These are phyloP conservation scores for Populus pruinosa DNA, from an alignment of 345 rosid genomes.

Conservation along the genomic window DNA sequence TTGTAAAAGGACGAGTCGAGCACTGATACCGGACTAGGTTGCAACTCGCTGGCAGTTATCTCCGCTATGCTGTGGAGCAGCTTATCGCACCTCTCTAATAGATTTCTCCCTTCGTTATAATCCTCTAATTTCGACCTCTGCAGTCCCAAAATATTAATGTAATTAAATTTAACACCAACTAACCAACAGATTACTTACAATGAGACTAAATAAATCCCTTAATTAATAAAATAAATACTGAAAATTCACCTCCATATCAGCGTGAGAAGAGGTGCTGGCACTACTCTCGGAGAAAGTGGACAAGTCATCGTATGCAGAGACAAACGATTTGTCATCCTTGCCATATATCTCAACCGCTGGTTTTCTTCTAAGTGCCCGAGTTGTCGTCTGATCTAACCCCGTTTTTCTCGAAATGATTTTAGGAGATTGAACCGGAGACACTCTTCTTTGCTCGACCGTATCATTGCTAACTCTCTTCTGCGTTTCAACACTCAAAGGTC, in stretches of 20 bases:
- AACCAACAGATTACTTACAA: neutral
- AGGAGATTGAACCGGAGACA: slow-evolving; percentile 49
- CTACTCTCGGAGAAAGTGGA: slow-evolving; percentile 57
- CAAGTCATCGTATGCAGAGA: slow-evolving; percentile 45
- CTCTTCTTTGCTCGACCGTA: slow-evolving; percentile 43
- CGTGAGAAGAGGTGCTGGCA: slow-evolving; percentile 45
- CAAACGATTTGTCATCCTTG: slow-evolving; percentile 27
- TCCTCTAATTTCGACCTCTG: slow-evolving; percentile 61
- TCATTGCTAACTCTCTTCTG: slow-evolving; percentile 37
- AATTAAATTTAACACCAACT: neutral
- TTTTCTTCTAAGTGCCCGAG: slow-evolving; percentile 38
- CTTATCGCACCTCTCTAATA: slow-evolving; percentile 85
- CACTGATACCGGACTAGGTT: slow-evolving; percentile 95
- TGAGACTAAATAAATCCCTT: neutral
- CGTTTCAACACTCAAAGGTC: slow-evolving; percentile 36
- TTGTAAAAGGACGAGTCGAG: slow-evolving; percentile 79
- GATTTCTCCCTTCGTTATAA: slow-evolving; percentile 54
- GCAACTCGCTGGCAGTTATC: slow-evolving; percentile 66
- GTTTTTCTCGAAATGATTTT: slow-evolving; percentile 32
- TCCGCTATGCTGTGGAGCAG: slow-evolving; percentile 87
- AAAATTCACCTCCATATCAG: slow-evolving; percentile 54
- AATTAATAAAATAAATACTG: neutral
- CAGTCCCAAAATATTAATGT: neutral
- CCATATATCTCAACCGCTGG: slow-evolving; percentile 27
- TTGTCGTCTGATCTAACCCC: slow-evolving; percentile 30